Evolutionary conservation across 2,329 filamentous ascomycete genomes (phyloP).

Genomic region (Cladosporium sp.): DNA sequence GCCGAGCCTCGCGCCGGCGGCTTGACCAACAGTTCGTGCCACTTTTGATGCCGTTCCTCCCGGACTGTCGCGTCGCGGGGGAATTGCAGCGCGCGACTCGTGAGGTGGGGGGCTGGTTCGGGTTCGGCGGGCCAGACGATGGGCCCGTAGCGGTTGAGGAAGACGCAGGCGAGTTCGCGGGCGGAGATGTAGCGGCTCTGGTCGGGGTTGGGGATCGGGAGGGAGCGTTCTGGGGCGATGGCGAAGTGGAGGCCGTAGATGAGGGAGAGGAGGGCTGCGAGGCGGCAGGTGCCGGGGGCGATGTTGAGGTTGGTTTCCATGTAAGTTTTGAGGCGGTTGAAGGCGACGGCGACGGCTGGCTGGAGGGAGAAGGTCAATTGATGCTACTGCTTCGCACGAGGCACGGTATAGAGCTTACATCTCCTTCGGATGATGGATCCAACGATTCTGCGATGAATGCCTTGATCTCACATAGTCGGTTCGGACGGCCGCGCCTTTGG

Average conservation of each 20-base stretch:
- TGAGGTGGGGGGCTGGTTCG: not conserved
- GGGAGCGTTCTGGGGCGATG: not conserved
- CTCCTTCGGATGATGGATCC: not conserved
- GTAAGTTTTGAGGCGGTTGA: not conserved
- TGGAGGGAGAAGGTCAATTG: not conserved
- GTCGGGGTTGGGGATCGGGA: not conserved
- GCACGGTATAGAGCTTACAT: not conserved
- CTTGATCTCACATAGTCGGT: not conserved
- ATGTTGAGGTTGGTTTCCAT: conserved; percentile 8
- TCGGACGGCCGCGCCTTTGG: not conserved
- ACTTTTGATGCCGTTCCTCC: not conserved
- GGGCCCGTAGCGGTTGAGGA: not conserved
- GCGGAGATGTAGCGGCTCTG: not conserved
- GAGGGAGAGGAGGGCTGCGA: not conserved
- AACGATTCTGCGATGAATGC: not conserved
- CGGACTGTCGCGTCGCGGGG: not conserved
- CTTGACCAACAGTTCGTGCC: not conserved
- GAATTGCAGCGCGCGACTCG: not conserved
- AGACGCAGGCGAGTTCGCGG: conserved; percentile 3
- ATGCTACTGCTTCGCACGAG: not conserved
- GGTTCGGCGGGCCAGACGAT: conserved; percentile 3
- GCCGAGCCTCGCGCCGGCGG: not conserved
- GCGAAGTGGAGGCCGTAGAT: not conserved
- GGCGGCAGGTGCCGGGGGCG: not conserved
- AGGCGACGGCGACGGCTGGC: not conserved